Evolutionary conservation across 164 flowering plant species (phyloP), one percentile per base, ranked within the genome.

Genomic region (Stephania yunnanensis): DNA sequence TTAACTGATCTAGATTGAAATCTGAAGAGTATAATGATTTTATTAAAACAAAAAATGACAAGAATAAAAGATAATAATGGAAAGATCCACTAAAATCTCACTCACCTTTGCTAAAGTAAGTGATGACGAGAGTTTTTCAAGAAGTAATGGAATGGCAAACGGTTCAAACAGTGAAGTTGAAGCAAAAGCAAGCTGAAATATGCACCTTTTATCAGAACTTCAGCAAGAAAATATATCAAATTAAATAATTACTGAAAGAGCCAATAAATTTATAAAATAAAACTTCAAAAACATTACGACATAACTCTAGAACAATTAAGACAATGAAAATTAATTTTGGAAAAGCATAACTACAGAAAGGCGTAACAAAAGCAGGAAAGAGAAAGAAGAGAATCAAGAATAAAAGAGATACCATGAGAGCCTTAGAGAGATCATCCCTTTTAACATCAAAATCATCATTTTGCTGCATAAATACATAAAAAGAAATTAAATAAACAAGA

Each of bases 81-180:
- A 46, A 45, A 45, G 31, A 73, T 71, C 36, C 17, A 63, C 46
- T 25, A 4, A 48, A 70, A 46, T 19, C 12, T 48, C 20, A 78
- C 90, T 25, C 73, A 95, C 98, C 98, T 93, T 93, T 68, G 99
- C 95, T 61, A 81, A 75, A 19, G 84, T 88, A 30, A 95, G 85
- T 63, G 91, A 85, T 72, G 99, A 92, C 46, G 97, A 87, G 78
- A 95, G 92, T 73, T 95, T 95, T 61, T 93, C 99, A 74, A 95
- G 91, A 74, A 95, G 90, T 84, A 95, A 79, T 22, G 99, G 98
- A 68, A 95, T 83, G 58, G 81, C 89, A 86, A 85, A 89, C 71
- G 97, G 95, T 85, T 91, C 99, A 85, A 88, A 95, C 76, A 86
- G 76, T 58, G 96, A 91, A 7, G 98, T 87, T 64, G 96, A 85